Evolutionary conservation across 805 yeast species (phyloP).

Genomic region (Kockiozyma suomiensis): DNA sequence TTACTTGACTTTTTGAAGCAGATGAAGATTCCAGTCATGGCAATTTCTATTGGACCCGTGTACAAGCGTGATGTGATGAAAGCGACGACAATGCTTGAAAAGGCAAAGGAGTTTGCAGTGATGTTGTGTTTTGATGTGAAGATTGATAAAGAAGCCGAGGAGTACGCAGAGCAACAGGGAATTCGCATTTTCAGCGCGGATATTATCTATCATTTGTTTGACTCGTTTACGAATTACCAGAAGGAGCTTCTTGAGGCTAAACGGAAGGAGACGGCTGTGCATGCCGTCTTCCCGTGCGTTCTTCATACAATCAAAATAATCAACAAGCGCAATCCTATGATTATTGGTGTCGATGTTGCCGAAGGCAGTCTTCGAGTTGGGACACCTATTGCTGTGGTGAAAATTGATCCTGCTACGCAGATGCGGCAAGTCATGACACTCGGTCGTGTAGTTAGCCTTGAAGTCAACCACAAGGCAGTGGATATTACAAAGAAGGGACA

Average conservation of each 20-base stretch:
- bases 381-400: constrained; percentile 94
- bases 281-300: constrained; percentile 94
- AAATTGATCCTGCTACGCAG: constrained; percentile 81
- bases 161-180: constrained; percentile 91
- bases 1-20: constrained; percentile 93
- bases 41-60: constrained; percentile 97
- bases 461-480: constrained; percentile 88
- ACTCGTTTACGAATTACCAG: constrained; percentile 91
- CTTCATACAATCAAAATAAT: constrained; percentile 92
- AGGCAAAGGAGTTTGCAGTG: constrained; percentile 93
- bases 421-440: constrained; percentile 66
- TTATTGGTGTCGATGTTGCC: constrained; percentile 94
- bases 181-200: constrained; percentile 93
- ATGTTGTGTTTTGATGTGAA: constrained; percentile 98
- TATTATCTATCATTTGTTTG: constrained; percentile 94
- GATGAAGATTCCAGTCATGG: constrained; percentile 99
- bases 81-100: constrained; percentile 94
- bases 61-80: constrained; percentile 98
- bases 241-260: constrained; percentile 82
- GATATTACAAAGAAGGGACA: constrained; percentile 88
- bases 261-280: constrained; percentile 83
- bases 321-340: constrained; percentile 98
- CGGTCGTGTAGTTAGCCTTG: constrained; percentile 91
- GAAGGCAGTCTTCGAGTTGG: constrained; percentile 91
- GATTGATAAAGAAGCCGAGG: constrained; percentile 97